These are phyloP conservation scores for Talaromyces pinophilus DNA, from an alignment of 2,329 filamentous ascomycete genomes.

Conservation along the genomic window DNA sequence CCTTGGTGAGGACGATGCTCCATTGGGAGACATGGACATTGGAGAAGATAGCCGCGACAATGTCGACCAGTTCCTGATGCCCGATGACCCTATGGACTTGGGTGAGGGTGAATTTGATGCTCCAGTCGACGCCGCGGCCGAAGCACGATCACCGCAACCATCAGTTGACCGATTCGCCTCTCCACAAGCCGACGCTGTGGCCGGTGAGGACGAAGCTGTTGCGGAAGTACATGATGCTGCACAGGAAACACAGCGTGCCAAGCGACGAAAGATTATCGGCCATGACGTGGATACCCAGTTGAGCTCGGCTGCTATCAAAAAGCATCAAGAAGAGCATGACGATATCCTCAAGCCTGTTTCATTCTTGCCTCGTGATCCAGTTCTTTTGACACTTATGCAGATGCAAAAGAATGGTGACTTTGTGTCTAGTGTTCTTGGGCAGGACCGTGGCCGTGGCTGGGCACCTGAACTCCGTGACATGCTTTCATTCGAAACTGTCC, in stretches of 20 bases:
- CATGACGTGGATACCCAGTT: constrained; percentile 81
- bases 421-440: constrained; percentile 80
- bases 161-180: constrained; percentile 71
- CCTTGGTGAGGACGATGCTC: constrained; percentile 49
- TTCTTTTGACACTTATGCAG: constrained; percentile 82
- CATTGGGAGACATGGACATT: constrained; percentile 43
- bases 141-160: constrained; percentile 57
- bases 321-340: constrained; percentile 80
- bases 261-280: constrained; percentile 77
- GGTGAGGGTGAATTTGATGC: constrained; percentile 58
- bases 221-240: constrained; percentile 50
- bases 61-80: constrained; percentile 58
- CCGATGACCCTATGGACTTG: constrained; percentile 56
- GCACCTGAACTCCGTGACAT: constrained; percentile 91
- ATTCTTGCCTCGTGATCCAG: constrained; percentile 83
- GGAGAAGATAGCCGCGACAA: constrained; percentile 52
- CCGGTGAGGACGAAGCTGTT: constrained; percentile 53
- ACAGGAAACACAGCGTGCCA: constrained; percentile 70
- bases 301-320: constrained; percentile 74
- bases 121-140: constrained; percentile 42
- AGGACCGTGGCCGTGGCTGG: constrained; percentile 76
- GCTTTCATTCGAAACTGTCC: constrained; percentile 80
- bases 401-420: constrained; percentile 92
- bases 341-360: constrained; percentile 80
- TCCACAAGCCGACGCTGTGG: constrained; percentile 67